Conservation (phyloP, 257 asterid species). For the Haberlea rhodopensis region DNA sequence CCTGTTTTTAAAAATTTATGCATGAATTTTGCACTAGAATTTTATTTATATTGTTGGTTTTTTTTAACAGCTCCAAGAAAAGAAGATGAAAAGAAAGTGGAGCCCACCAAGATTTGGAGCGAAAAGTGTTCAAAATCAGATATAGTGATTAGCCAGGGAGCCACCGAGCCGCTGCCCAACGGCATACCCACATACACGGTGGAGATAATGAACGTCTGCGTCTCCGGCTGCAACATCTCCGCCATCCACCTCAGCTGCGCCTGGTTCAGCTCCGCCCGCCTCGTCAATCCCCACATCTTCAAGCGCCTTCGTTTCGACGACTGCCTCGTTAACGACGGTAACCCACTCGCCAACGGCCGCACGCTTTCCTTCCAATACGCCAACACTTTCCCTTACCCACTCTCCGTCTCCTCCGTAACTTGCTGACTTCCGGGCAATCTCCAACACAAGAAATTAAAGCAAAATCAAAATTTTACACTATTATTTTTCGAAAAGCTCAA, state of each 20-base stretch:
- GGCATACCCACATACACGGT: constrained; percentile 91
- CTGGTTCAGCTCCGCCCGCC: constrained; percentile 93
- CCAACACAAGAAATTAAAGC: background rate
- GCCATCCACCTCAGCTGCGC: constrained; percentile 73
- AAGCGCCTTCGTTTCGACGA: constrained; percentile 63
- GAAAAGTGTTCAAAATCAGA: constrained; percentile 74
- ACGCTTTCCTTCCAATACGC: constrained; percentile 77
- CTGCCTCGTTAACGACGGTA: constrained; percentile 79
- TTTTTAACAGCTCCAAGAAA: constrained; percentile 9
- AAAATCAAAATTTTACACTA: background rate
- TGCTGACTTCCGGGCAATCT: constrained; percentile 39
- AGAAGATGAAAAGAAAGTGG: constrained; percentile 31
- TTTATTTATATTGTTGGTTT: background rate
- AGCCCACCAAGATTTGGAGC: constrained; percentile 75
- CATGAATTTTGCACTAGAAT: constrained; percentile 1
- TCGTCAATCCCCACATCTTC: constrained; percentile 69
- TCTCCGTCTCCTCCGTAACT: constrained; percentile 57
- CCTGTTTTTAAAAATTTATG: too few relatives aligned
- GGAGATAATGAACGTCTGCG: constrained; percentile 71
- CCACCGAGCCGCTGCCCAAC: constrained; percentile 66
- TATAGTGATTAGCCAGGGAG: constrained; percentile 70
- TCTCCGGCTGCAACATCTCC: constrained; percentile 62
- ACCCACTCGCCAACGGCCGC: constrained; percentile 56
- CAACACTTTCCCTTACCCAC: constrained; percentile 63
- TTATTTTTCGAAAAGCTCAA: too few relatives aligned